Conservation (phyloP, 2,329 filamentous ascomycete species). For the Pseudocercospora cruenta region DNA sequence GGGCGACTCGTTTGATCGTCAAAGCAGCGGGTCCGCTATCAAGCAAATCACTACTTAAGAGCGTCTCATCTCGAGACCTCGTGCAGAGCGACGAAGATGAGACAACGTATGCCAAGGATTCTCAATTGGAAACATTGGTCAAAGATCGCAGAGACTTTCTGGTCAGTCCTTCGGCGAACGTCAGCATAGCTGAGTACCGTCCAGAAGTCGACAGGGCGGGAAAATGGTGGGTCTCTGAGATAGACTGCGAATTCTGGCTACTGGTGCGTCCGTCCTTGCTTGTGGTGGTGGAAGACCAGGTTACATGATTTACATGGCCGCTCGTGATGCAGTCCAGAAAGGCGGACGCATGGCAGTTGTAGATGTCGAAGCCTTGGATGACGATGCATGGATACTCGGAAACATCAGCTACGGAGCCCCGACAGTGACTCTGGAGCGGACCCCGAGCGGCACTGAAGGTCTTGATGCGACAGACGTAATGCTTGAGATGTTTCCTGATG, state of each 20-base stretch:
- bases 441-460: slow-evolving; percentile 9
- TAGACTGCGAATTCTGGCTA: slow-evolving; percentile 11
- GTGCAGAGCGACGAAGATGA: not conserved
- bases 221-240: slow-evolving; percentile 10
- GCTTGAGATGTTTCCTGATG: slow-evolving; percentile 2
- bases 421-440: slow-evolving; percentile 5
- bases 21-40: slow-evolving; percentile 6
- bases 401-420: slow-evolving; percentile 11
- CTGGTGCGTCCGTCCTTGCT: slow-evolving; percentile 4
- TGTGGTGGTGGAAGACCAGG: slow-evolving; percentile 8
- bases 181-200: not conserved
- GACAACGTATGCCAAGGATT: not conserved
- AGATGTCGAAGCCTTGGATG: not conserved
- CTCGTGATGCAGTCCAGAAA: slow-evolving; percentile 5
- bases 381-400: slow-evolving; percentile 9
- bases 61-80: not conserved
- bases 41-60: slow-evolving; percentile 3
- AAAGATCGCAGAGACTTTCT: slow-evolving; percentile 12
- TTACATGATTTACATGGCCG: slow-evolving; percentile 13
- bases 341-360: not conserved
- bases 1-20: not conserved
- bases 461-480: slow-evolving; percentile 7
- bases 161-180: slow-evolving; percentile 2
- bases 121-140: not conserved
- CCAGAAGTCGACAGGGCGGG: not conserved